A percentile compares a stretch with the other conserved stretches of the same genome.
Evolutionary conservation across 2,329 filamentous ascomycete species (phyloP).

Genomic region (Talaromyces sp.): DNA sequence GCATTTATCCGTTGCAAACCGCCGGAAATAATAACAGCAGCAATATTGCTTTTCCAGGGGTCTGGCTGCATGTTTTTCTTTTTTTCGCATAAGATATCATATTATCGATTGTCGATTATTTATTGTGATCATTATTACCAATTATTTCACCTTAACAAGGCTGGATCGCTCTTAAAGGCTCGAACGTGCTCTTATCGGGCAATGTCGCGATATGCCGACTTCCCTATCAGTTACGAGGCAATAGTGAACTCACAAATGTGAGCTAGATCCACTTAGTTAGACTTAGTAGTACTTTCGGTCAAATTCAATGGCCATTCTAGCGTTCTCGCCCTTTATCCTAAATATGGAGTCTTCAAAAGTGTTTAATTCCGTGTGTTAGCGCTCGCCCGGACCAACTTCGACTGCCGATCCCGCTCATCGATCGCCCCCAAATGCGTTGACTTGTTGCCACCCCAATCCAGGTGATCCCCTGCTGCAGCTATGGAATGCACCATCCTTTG

Average conservation of each 20-base stretch:
- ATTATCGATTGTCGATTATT: background rate
- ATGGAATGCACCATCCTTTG: background rate
- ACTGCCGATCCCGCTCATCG: slow-evolving; percentile 2
- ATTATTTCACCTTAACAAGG: background rate
- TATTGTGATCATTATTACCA: too few species aligned
- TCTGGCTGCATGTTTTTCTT: too few species aligned
- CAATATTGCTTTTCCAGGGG: background rate
- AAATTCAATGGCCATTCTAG: background rate
- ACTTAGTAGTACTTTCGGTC: background rate
- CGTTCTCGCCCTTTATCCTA: slow-evolving; percentile 1
- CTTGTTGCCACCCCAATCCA: background rate
- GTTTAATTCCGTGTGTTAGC: background rate
- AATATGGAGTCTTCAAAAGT: slow-evolving; percentile 9
- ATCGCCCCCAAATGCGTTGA: slow-evolving; percentile 1
- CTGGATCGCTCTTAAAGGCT: background rate
- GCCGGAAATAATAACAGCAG: slow-evolving; percentile 7
- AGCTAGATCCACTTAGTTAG: background rate
- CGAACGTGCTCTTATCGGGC: slow-evolving; percentile 13
- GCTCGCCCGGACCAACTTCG: background rate
- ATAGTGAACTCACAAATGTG: background rate
- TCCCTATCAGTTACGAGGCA: slow-evolving; percentile 12
- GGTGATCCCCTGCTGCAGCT: background rate
- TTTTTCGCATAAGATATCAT: background rate
- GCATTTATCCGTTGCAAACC: slow-evolving; percentile 20
- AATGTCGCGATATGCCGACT: slow-evolving; percentile 17